Evolutionary conservation across 1,284 basidiomycete species (phyloP).

Genomic region (Cutaneotrichosporon sp.): DNA sequence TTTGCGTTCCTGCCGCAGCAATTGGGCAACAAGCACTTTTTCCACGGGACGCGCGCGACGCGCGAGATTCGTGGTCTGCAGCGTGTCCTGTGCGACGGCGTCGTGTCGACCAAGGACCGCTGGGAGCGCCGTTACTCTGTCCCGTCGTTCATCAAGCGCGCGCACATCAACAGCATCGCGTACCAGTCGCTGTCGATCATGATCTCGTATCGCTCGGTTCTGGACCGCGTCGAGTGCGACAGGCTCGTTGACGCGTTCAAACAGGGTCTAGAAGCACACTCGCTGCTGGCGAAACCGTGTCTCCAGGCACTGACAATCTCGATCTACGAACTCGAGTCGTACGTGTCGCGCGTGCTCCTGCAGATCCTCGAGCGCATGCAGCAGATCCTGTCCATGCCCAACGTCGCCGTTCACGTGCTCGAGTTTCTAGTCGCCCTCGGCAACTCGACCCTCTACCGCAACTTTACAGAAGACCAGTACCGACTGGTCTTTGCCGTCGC

Average conservation of each 20-base stretch:
- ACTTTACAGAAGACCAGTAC: constrained; percentile 89
- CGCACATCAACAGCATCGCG: constrained; percentile 81
- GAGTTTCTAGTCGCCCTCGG: constrained; percentile 86
- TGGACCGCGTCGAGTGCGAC: constrained; percentile 55
- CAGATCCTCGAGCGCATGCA: constrained; percentile 82
- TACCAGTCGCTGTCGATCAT: constrained; percentile 85
- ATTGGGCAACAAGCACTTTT: constrained; percentile 91
- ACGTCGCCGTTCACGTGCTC: constrained; percentile 92
- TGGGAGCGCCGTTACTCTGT: constrained; percentile 48
- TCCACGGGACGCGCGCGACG: constrained; percentile 80
- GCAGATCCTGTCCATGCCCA: constrained; percentile 89
- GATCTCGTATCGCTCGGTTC: constrained; percentile 78
- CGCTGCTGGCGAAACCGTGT: constrained; percentile 83
- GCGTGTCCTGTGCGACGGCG: constrained; percentile 58
- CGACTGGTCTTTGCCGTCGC: constrained; percentile 94
- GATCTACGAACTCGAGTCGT: constrained; percentile 80
- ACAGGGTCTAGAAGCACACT: constrained; percentile 64
- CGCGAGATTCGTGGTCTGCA: constrained; percentile 63
- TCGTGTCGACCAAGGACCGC: constrained; percentile 24
- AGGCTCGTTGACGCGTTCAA: constrained; percentile 79
- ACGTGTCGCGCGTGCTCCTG: constrained; percentile 74
- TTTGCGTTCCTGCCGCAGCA: constrained; percentile 87
- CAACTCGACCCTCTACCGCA: constrained; percentile 73
- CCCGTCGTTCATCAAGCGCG: constrained; percentile 54
- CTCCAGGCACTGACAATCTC: constrained; percentile 84